phyloP scores from a whole-genome alignment of 1,284 basidiomycete species.

The Pseudozyma hubeiensis region DNA sequence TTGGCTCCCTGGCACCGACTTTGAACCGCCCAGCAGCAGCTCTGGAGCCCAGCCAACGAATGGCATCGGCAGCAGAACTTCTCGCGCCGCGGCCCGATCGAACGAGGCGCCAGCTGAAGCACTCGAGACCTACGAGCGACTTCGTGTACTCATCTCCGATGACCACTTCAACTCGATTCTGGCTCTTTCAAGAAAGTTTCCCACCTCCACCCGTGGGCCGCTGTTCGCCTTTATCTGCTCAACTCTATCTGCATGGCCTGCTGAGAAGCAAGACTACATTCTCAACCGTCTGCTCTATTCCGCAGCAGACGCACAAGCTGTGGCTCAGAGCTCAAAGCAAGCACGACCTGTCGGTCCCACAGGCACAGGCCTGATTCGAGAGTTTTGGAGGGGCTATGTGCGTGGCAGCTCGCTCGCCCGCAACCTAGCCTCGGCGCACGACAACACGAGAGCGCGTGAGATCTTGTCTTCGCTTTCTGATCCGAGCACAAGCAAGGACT shows the following conservation, averaged over 20 bases:
- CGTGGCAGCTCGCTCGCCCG: slow-evolving; percentile 52
- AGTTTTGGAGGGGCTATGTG: slow-evolving; percentile 65
- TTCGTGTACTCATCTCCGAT: slow-evolving; percentile 51
- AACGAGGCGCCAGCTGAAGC: slow-evolving; percentile 9
- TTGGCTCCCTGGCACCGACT: slow-evolving; percentile 30
- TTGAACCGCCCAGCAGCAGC: slow-evolving; percentile 12
- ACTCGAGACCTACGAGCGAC: slow-evolving; percentile 43
- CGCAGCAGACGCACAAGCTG: slow-evolving; percentile 9
- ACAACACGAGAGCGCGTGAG: slow-evolving; percentile 34
- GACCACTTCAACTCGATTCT: slow-evolving; percentile 55
- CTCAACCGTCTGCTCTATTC: slow-evolving; percentile 50
- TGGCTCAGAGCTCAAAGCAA: slow-evolving; percentile 1
- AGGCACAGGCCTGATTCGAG: slow-evolving; percentile 56
- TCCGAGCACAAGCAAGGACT: slow-evolving; percentile 34
- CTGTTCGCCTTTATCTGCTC: slow-evolving; percentile 62
- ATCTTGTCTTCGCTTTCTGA: slow-evolving; percentile 28
- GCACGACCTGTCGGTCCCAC: slow-evolving; percentile 19
- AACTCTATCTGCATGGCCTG: slow-evolving; percentile 57
- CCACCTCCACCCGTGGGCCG: slow-evolving; percentile 52
- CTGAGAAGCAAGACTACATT: slow-evolving; percentile 37
- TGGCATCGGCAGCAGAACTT: neutral
- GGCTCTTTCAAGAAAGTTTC: slow-evolving; percentile 51
- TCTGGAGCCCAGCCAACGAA: neutral
- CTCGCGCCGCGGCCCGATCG: neutral
- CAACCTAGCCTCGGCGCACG: slow-evolving; percentile 37